Base-by-base conservation (phyloP, 192 early-diverging fungal species). In the Chytriomyces sp. region DNA sequence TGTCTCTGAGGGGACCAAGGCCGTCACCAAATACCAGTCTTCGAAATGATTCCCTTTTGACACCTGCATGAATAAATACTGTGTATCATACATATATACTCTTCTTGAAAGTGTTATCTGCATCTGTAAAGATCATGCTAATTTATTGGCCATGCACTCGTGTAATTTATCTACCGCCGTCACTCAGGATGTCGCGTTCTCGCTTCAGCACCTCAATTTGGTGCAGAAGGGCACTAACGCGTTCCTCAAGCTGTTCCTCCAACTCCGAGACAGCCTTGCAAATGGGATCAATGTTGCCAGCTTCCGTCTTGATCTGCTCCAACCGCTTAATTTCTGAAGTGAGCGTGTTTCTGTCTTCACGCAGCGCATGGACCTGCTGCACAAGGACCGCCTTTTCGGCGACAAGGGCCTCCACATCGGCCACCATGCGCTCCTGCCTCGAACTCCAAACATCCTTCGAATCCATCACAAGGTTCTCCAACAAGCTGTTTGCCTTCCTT, bases 1-100 rank as follows among this genome's bases (percentile, higher is more conserved):
- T 79, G 94, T 97, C 78, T 97, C 96, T 77, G 96, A 96, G 89
- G 96, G 95, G 70, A 96, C 95, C 90, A 97, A 97, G 91, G 96
- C 96, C 73, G 94, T 96, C 82, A 95, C 94, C 86, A 97, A 97
- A 87, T 97, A 94, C 91, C 93, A 94, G 78, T 91, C 91, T 45
- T 91, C 91, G 75, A 93, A 85, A 64, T 87, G 78, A 81, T 60
- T 60, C 23, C 16, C 5, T 60, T 35, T 35, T 35, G 35, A 35
- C 35, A 35, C 2, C 35, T 35, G 4, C 35, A 35, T 35, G 35
- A 35, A 35, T 35, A 35, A 35, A 35, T 35, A 35, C 35, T 35
- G 35, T 35, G 35, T 35, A 35, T 35, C 35, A 35, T 35, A 35
- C 35, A 35, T 35, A 35, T n/a, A n/a, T n/a, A n/a, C n/a, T n/a